phyloP scores from a whole-genome alignment of 2,329 filamentous ascomycete genomes.

The Graphilbum ipis-grandicollis region DNA sequence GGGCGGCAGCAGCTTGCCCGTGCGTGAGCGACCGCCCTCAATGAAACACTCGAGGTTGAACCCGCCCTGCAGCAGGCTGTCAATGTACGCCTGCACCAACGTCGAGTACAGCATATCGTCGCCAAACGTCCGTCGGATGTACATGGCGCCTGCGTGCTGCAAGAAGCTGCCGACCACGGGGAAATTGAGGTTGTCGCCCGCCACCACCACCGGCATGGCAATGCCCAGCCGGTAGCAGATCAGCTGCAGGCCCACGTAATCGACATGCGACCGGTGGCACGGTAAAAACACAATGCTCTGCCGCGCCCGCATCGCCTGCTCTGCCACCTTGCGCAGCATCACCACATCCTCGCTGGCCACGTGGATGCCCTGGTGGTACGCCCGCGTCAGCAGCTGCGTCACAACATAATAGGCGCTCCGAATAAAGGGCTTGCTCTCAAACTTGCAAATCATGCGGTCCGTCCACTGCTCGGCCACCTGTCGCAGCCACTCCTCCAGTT shows the following conservation, averaged over 20 bases:
- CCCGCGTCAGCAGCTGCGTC: conserved; percentile 76
- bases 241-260: conserved; percentile 87
- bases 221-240: conserved; percentile 91
- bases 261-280: conserved; percentile 86
- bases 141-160: conserved; percentile 95
- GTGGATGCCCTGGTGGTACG: conserved; percentile 94
- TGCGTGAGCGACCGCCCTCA: conserved; percentile 82
- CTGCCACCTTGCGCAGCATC: conserved; percentile 63
- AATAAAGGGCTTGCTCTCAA: conserved; percentile 89
- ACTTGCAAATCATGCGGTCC: conserved; percentile 97
- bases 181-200: conserved; percentile 92
- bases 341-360: conserved; percentile 89
- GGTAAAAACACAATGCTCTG: conserved; percentile 94
- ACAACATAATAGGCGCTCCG: conserved; percentile 76
- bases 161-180: conserved; percentile 78
- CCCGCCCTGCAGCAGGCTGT: conserved; percentile 75
- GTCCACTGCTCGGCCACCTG: conserved; percentile 77
- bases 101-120: conserved; percentile 82
- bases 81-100: conserved; percentile 91
- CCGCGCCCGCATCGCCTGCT: conserved; percentile 67
- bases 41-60: conserved; percentile 98
- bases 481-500: conserved; percentile 55
- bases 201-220: conserved; percentile 76
- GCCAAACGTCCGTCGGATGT: conserved; percentile 82
- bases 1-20: conserved; percentile 80